Evolutionary conservation across 768 basidiomycete genomes (phyloP).

Genomic region (Termitomyces sp.): DNA sequence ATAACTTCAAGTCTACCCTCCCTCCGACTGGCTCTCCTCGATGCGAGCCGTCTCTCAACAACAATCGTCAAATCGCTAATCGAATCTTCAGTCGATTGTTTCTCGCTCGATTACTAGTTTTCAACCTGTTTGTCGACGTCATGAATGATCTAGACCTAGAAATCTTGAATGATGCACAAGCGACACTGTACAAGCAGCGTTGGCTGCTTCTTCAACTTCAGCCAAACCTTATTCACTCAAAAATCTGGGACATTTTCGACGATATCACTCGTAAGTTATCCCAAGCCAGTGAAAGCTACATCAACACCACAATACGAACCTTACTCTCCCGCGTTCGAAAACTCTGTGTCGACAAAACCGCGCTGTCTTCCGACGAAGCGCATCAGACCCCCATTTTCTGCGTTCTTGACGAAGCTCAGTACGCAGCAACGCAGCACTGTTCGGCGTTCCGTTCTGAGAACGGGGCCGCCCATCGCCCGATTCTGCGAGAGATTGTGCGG

Average conservation of each 20-base stretch:
- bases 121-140: conserved; percentile 31
- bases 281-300: conserved; percentile 28
- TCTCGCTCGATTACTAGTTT: conserved; percentile 37
- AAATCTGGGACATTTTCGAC: conserved; percentile 39
- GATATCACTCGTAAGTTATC: conserved; percentile 31
- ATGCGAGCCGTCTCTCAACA: conserved; percentile 27
- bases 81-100: conserved; percentile 35
- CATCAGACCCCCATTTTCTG: conserved; percentile 36
- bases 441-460: conserved; percentile 35
- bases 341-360: conserved; percentile 14
- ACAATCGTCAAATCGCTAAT: conserved; percentile 34
- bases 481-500: conserved; percentile 38
- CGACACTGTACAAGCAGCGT: conserved; percentile 23
- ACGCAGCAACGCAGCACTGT: conserved; percentile 35
- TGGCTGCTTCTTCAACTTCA: conserved; percentile 42
- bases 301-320: conserved; percentile 29
- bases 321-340: conserved; percentile 28
- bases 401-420: conserved; percentile 43
- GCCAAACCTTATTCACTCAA: conserved; percentile 30
- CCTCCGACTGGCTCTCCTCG: conserved; percentile 26
- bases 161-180: conserved; percentile 10
- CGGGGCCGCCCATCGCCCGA: conserved; percentile 30
- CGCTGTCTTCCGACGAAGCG: conserved; percentile 10
- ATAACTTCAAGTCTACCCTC: conserved; percentile 26
- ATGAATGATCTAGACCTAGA: conserved; percentile 18